phyloP scores from a whole-genome alignment of 2,329 filamentous ascomycete genomes.

The Calonectria henricotiae region DNA sequence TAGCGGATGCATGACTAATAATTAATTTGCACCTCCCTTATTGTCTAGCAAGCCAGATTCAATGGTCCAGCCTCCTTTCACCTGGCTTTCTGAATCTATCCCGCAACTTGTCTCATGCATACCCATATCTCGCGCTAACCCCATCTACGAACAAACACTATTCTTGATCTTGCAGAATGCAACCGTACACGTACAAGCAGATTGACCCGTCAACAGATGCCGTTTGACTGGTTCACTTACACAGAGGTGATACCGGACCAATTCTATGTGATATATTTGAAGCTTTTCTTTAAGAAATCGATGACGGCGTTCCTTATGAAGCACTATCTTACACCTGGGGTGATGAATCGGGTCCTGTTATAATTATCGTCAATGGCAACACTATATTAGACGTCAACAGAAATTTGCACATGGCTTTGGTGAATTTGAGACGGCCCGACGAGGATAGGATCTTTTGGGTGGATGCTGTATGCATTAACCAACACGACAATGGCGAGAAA shows the following conservation, averaged over 20 bases:
- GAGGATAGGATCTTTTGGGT: not conserved
- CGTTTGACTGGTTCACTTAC: not conserved
- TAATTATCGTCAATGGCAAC: not conserved
- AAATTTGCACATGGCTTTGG: not conserved
- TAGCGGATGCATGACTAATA: no score
- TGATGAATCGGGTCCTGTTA: not conserved
- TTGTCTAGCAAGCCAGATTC: no score
- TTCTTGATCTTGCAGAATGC: not conserved
- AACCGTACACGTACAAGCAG: not conserved
- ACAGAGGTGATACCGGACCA: not conserved
- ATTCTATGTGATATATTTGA: not conserved
- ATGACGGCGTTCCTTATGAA: not conserved
- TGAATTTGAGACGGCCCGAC: not conserved
- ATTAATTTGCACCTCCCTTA: no score
- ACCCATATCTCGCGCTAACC: no score
- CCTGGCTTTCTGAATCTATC: no score
- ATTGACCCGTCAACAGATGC: not conserved
- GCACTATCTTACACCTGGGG: not conserved
- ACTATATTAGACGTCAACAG: not conserved
- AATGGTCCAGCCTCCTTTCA: no score
- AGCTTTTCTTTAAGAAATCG: not conserved
- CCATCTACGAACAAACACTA: no score
- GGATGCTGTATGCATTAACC: not conserved
- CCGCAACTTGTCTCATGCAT: no score
- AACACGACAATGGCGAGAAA: not conserved